phyloP scores from a whole-genome alignment of 139 green algal genomes.

The Dunaliella primolecta region DNA sequence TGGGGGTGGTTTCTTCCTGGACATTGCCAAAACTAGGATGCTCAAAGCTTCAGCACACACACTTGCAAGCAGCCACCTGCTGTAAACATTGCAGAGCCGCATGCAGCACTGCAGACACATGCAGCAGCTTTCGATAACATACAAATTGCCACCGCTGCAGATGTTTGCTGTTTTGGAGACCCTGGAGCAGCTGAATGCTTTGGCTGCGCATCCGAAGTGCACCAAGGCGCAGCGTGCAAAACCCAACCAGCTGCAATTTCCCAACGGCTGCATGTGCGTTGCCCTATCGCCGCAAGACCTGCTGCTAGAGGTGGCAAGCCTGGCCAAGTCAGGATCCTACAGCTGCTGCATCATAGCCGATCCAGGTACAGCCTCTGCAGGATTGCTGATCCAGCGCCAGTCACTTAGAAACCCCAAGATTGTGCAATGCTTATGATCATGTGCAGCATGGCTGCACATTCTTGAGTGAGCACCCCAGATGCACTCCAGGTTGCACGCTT shows the following conservation, averaged over 20 bases:
- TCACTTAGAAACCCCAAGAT: too few species aligned
- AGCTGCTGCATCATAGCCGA: constrained; percentile 53
- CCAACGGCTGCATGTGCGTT: constrained; percentile 85
- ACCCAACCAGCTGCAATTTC: background rate
- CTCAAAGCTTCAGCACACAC: too few species aligned
- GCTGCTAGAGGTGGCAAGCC: constrained; percentile 47
- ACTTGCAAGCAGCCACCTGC: too few species aligned
- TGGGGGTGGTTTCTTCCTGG: background rate
- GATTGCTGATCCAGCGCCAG: background rate
- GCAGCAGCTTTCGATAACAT: too few species aligned
- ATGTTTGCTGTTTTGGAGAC: background rate
- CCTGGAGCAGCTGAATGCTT: background rate
- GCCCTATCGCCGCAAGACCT: constrained; percentile 65
- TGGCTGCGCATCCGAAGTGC: background rate
- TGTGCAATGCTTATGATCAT: too few species aligned
- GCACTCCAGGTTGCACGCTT: too few species aligned
- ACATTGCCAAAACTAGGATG: background rate
- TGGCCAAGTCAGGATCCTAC: constrained; percentile 38
- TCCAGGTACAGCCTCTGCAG: background rate
- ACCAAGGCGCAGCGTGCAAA: background rate
- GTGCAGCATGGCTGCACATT: too few species aligned
- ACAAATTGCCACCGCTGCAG: background rate
- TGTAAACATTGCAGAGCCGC: too few species aligned
- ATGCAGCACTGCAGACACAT: too few species aligned
- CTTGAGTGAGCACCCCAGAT: too few species aligned